phyloP scores from a whole-genome alignment of 441 rosid species.

The Erodium moschatum region DNA sequence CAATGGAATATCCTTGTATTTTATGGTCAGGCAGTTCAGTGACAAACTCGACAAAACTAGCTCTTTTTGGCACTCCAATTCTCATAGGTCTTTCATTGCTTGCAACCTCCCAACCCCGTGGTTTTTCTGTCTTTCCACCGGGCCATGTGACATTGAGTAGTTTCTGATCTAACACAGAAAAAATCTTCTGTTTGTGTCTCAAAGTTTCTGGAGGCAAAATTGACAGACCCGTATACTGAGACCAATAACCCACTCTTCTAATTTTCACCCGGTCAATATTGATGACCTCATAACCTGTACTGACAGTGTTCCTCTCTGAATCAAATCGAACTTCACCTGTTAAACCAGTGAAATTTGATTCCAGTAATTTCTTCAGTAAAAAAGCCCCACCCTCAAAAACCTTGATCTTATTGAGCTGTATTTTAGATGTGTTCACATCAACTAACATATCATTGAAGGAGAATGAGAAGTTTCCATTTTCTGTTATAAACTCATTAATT shows the following conservation, averaged over 20 bases:
- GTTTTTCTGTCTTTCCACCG: slow-evolving; percentile 51
- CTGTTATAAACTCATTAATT: slow-evolving; percentile 41
- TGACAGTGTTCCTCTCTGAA: slow-evolving; percentile 38
- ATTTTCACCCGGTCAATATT: slow-evolving; percentile 39
- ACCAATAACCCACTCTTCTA: slow-evolving; percentile 68
- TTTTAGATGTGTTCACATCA: slow-evolving; percentile 22
- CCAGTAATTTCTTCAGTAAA: slow-evolving; percentile 42
- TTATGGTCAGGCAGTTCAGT: slow-evolving; percentile 38
- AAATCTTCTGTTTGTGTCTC: slow-evolving; percentile 19
- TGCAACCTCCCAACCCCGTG: slow-evolving; percentile 85
- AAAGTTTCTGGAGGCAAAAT: slow-evolving; percentile 38
- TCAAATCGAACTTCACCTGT: slow-evolving; percentile 52
- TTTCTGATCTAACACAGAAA: slow-evolving; percentile 33
- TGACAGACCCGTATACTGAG: slow-evolving; percentile 41
- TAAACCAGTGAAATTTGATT: slow-evolving; percentile 64
- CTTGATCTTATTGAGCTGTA: slow-evolving; percentile 44
- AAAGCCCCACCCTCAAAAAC: slow-evolving; percentile 47
- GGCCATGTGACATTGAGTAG: slow-evolving; percentile 70
- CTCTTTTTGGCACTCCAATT: slow-evolving; percentile 68
- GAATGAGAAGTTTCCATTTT: slow-evolving; percentile 46
- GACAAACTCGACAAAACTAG: slow-evolving; percentile 64
- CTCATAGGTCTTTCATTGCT: slow-evolving; percentile 48
- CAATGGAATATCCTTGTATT: slow-evolving; percentile 63
- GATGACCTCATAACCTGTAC: slow-evolving; percentile 60
- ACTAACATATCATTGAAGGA: slow-evolving; percentile 31